Conservation (phyloP, 2,329 filamentous ascomycete genomes). For the Scedosporium aurantiacum region DNA sequence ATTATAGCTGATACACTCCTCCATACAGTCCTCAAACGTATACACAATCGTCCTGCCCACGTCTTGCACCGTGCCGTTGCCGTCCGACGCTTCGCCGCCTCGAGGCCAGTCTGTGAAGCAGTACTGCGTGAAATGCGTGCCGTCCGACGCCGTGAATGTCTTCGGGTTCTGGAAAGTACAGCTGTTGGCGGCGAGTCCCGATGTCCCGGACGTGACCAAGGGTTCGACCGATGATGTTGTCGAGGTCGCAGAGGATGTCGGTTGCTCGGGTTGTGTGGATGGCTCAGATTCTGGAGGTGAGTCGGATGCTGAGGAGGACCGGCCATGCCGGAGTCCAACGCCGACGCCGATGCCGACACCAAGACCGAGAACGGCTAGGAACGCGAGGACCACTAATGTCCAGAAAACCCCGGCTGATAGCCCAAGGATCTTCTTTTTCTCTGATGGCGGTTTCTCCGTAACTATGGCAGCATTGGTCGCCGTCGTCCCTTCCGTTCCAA, state of each 20-base stretch:
- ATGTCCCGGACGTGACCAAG: constrained; percentile 9
- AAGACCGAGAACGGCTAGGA: neutral
- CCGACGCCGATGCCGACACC: constrained; percentile 4
- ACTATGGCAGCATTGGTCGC: neutral
- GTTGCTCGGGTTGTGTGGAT: neutral
- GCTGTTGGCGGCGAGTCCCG: constrained; percentile 10
- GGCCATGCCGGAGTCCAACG: neutral
- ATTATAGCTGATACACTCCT: constrained; percentile 11
- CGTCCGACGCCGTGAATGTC: constrained; percentile 7
- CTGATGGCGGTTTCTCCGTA: neutral
- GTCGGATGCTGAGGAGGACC: neutral
- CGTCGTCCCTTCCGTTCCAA: neutral
- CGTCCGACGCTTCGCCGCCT: constrained; percentile 3
- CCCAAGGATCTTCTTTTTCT: neutral
- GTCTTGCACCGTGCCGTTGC: constrained; percentile 11
- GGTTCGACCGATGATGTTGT: neutral
- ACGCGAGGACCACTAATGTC: neutral
- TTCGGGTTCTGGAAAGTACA: constrained; percentile 9
- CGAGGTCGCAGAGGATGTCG: neutral
- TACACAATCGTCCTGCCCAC: constrained; percentile 8
- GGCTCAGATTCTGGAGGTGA: neutral
- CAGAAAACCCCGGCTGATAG: neutral
- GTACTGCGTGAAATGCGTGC: constrained; percentile 8
- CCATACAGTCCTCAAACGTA: constrained; percentile 14
- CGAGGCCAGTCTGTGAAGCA: constrained; percentile 15